Conservation (phyloP, 2,329 filamentous ascomycete genomes). For the Leptographium lundbergii region DNA sequence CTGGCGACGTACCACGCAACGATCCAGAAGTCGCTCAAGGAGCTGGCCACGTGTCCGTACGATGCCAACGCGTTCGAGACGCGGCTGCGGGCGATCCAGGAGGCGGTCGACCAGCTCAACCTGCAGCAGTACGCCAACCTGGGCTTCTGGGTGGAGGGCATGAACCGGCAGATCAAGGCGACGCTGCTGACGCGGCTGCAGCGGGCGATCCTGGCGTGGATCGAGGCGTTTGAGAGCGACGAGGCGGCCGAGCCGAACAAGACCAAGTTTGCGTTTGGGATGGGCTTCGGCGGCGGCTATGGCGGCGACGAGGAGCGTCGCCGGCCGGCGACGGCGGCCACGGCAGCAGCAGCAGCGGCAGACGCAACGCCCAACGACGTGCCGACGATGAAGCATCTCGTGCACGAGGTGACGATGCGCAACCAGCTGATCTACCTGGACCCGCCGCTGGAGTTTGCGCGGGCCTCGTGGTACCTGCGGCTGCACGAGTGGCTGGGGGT, state of each 20-base stretch:
- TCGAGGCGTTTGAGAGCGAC: conserved; percentile 64
- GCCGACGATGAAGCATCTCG: conserved; percentile 58
- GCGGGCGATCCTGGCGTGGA: conserved; percentile 76
- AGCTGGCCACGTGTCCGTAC: conserved; percentile 77
- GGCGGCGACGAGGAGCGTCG: background rate
- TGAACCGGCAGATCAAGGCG: conserved; percentile 75
- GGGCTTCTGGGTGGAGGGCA: conserved; percentile 72
- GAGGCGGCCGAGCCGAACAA: conserved; percentile 25
- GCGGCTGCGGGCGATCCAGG: conserved; percentile 75
- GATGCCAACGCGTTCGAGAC: conserved; percentile 66
- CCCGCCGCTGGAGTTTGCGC: conserved; percentile 80
- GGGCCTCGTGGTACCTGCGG: conserved; percentile 86
- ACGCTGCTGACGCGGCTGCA: conserved; percentile 74
- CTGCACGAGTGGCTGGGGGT: conserved; percentile 88
- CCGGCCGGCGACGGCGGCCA: background rate
- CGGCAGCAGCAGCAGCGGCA: background rate
- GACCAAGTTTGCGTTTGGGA: conserved; percentile 7
- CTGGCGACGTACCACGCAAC: conserved; percentile 69
- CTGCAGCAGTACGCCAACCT: conserved; percentile 93
- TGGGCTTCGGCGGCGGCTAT: background rate
- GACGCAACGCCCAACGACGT: conserved; percentile 26
- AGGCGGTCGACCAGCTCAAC: conserved; percentile 89
- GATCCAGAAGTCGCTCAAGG: conserved; percentile 66
- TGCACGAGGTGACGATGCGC: conserved; percentile 92
- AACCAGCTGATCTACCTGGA: conserved; percentile 97